Evolutionary conservation across 768 basidiomycete genomes (phyloP), one percentile per base, ranked within the genome.

Genomic region (Rhizopogon vulgaris): DNA sequence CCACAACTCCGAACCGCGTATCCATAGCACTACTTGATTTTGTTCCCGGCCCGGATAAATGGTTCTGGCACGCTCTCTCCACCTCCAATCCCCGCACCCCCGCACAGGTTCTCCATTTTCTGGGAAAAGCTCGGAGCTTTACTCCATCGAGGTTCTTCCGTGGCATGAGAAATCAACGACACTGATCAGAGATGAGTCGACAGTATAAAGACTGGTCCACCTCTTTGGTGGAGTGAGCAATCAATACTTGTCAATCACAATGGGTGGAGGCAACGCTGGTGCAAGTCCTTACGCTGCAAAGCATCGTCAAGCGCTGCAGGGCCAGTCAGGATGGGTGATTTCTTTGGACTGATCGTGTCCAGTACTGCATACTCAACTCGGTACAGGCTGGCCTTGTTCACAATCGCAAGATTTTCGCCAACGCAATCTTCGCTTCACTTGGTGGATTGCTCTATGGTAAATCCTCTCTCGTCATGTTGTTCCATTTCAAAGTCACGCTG

Each of bases 341-440:
- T 28, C n/a, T 27, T 41, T 58, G 15, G 47, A 42, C 51, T 43
- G 11, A n/a, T 49, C 32, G 25, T 28, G 37, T 43, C 8, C 22
- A 46, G 27, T n/a, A 36, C 51, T 40, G 17, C 46, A 11, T 11
- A 15, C 25, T 32, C 45, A 40, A 38, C 42, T 52, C 30, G 40
- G 32, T 55, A 51, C 54, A 22, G 84, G 77, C 75, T 51, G 85
- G 84, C 7, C 71, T 87, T 34, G 71, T 87, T 3, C 78, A 78
- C 54, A 91, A 91, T 63, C 73, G 78, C 41, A 76, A 73, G 57
- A 71, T 86, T 25, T 82, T 89, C 52, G 71, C 76, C 25, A 81
- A 88, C 48, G 81, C 88, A 12, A 77, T 87, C 17, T 91, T 90
- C 60, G 88, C 87, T 3, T 88, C 86, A 12, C 72, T 90, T 18